These are phyloP conservation scores for Cladosporium halotolerans DNA, from an alignment of 2,329 filamentous ascomycete species.

Conservation along the genomic window DNA sequence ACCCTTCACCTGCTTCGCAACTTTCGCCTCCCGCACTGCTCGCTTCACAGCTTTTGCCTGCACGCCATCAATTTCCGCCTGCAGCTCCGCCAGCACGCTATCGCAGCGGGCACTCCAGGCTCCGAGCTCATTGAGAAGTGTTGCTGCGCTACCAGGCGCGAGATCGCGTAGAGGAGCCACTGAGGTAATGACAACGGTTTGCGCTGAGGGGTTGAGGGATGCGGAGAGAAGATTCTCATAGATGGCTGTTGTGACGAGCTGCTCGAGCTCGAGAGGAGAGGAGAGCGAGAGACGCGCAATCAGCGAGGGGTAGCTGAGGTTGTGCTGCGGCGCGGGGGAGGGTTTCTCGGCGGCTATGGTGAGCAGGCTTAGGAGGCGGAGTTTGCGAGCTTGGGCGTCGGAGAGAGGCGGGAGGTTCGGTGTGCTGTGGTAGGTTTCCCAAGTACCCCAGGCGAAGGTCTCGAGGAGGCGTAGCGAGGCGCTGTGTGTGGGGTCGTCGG, in stretches of 20 bases:
- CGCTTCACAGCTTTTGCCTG: conserved; percentile 40
- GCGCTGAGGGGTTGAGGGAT: conserved; percentile 72
- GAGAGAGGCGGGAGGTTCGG: conserved; percentile 65
- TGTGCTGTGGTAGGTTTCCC: conserved; percentile 59
- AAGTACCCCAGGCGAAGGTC: conserved; percentile 91
- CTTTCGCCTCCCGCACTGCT: conserved; percentile 38
- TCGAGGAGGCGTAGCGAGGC: conserved; percentile 65
- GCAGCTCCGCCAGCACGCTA: conserved; percentile 65
- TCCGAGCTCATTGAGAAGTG: conserved; percentile 61
- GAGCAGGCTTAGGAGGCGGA: conserved; percentile 83
- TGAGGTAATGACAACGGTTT: conserved; percentile 68
- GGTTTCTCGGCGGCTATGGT: conserved; percentile 60
- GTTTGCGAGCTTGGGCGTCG: conserved; percentile 69
- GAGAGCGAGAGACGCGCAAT: conserved; percentile 60
- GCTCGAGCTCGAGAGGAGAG: conserved; percentile 67
- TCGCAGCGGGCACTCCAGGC: conserved; percentile 77
- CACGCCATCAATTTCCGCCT: conserved; percentile 65
- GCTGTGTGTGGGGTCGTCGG: conserved; percentile 55
- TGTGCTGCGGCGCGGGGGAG: conserved; percentile 23
- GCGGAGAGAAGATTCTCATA: conserved; percentile 78
- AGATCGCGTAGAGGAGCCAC: conserved; percentile 84
- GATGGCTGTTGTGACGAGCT: conserved; percentile 77
- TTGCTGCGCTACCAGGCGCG: conserved; percentile 62
- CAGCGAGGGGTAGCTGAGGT: conserved; percentile 67
- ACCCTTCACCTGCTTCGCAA: conserved; percentile 33